Conservation (phyloP, 75 land plant species). For the Chamaecyparis obtusa region DNA sequence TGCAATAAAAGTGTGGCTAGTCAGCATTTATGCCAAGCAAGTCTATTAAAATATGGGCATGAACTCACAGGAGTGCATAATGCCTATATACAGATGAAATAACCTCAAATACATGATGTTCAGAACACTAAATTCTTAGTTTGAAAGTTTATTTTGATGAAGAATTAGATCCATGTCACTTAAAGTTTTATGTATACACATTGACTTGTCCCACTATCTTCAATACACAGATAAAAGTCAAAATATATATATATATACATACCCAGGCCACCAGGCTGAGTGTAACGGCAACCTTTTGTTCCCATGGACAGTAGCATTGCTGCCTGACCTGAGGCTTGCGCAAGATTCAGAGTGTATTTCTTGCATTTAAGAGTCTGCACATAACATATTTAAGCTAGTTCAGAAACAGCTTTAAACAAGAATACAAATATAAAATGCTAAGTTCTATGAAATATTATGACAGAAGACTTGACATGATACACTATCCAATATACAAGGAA, state of each 20-base stretch:
- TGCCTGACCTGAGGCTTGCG: constrained; percentile 92
- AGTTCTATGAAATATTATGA: neutral
- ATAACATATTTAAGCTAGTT: neutral
- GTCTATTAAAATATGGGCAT: neutral
- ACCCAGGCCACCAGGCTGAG: constrained; percentile 77
- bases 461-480: neutral
- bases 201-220: neutral
- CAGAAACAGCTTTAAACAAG: neutral
- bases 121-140: neutral
- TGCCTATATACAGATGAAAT: neutral
- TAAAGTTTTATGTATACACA: neutral
- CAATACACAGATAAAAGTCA: neutral
- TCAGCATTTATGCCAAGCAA: neutral
- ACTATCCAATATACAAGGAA: neutral
- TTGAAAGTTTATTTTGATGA: neutral
- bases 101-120: neutral
- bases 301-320: constrained; percentile 87
- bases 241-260: constrained; percentile 27
- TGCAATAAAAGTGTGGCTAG: constrained; percentile 20
- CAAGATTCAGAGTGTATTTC: constrained; percentile 80
- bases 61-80: neutral
- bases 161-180: neutral
- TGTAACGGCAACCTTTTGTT: constrained; percentile 76
- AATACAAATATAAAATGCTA: constrained; percentile 4
- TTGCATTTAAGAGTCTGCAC: constrained; percentile 61